These are phyloP conservation scores for Calocybe indica DNA, from an alignment of 768 basidiomycete genomes.

Conservation along the genomic window DNA sequence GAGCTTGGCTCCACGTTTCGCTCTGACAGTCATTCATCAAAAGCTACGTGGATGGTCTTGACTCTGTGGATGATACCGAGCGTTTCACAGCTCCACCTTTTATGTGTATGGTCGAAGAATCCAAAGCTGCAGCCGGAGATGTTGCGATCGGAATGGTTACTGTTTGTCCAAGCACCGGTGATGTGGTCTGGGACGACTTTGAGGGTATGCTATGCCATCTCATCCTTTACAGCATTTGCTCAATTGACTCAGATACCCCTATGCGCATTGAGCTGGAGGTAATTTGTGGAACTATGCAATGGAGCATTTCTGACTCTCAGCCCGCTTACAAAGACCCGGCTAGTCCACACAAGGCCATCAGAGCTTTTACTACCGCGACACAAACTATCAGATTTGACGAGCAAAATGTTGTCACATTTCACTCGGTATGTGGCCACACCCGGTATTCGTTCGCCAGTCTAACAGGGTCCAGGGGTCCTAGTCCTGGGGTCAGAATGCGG, in stretches of 20 bases:
- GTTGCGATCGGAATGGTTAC: constrained; percentile 67
- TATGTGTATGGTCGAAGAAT: constrained; percentile 72
- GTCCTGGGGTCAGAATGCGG: constrained; percentile 41
- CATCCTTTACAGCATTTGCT: not conserved
- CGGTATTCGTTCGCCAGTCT: not conserved
- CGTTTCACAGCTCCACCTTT: constrained; percentile 54
- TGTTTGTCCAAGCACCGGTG: constrained; percentile 84
- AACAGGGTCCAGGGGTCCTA: constrained; percentile 25
- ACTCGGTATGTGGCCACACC: constrained; percentile 37
- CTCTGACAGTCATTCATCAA: constrained; percentile 1
- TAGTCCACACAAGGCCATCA: constrained; percentile 78
- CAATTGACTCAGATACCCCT: constrained; percentile 47
- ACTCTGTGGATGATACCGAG: constrained; percentile 59
- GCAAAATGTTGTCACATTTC: constrained; percentile 71
- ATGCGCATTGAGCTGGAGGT: constrained; percentile 92
- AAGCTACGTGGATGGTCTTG: constrained; percentile 82
- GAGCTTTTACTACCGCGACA: constrained; percentile 67
- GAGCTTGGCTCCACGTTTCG: constrained; percentile 1
- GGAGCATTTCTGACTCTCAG: not conserved
- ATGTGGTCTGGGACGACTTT: constrained; percentile 91
- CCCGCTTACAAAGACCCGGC: constrained; percentile 54
- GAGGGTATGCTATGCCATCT: constrained; percentile 43
- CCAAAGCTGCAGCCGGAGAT: constrained; percentile 20
- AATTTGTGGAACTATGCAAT: not conserved
- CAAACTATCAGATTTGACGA: constrained; percentile 61